Conservation (phyloP, 2,329 filamentous ascomycete species). For the Clonostachys byssicola region DNA sequence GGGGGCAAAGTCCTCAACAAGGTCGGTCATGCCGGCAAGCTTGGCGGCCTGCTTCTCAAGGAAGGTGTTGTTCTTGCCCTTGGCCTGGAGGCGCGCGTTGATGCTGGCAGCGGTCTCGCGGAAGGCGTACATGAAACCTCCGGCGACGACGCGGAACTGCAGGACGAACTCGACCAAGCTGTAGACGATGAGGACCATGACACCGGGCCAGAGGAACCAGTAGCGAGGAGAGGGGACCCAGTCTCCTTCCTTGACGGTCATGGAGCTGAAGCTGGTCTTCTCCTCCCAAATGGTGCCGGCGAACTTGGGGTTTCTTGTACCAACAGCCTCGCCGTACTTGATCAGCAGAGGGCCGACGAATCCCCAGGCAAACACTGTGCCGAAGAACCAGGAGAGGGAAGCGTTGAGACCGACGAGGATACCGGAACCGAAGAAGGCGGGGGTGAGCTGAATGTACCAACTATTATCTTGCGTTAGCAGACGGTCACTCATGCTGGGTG, state of each 20-base stretch:
- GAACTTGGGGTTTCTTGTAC: slow-evolving; percentile 12
- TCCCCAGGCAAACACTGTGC: slow-evolving; percentile 49
- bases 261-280: slow-evolving; percentile 20
- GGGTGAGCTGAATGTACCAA: slow-evolving; percentile 55
- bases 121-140: slow-evolving; percentile 25
- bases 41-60: slow-evolving; percentile 28
- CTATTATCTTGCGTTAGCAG: too few relatives aligned
- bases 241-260: slow-evolving; percentile 17
- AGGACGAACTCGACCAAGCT: slow-evolving; percentile 33
- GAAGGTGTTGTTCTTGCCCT: slow-evolving; percentile 21
- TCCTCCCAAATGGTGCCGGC: slow-evolving; percentile 16
- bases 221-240: slow-evolving; percentile 30
- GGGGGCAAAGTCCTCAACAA: slow-evolving; percentile 32
- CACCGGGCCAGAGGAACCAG: slow-evolving; percentile 38
- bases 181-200: slow-evolving; percentile 37
- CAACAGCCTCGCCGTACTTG: slow-evolving; percentile 47
- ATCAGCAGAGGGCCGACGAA: slow-evolving; percentile 41
- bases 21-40: slow-evolving; percentile 17
- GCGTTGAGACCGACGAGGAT: slow-evolving; percentile 49
- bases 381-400: slow-evolving; percentile 51
- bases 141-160: slow-evolving; percentile 27
- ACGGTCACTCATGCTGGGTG: too few relatives aligned
- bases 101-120: slow-evolving; percentile 18
- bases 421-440: slow-evolving; percentile 56
- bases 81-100: slow-evolving; percentile 20